A percentile compares a stretch with the other conserved stretches of the same genome.
These are phyloP conservation scores for Teunomyces gatunensis DNA, from an alignment of 805 yeast genomes.

Conservation along the genomic window DNA sequence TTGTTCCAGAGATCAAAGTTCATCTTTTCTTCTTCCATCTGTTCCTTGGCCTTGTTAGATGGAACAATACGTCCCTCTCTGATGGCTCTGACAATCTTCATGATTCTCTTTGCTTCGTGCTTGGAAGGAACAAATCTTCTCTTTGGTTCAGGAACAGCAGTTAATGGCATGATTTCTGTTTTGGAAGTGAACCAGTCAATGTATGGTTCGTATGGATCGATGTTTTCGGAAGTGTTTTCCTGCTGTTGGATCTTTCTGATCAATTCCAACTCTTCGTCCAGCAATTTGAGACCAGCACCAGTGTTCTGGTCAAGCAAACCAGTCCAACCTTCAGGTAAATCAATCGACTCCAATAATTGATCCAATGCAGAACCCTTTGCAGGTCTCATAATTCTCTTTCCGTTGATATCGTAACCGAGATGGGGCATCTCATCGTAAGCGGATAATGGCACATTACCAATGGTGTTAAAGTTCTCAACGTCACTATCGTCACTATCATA, in stretches of 20 bases:
- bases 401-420: constrained; percentile 94
- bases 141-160: constrained; percentile 95
- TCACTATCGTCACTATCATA: constrained; percentile 95
- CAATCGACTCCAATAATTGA: constrained; percentile 83
- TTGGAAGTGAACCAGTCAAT: constrained; percentile 94
- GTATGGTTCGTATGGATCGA: constrained; percentile 89
- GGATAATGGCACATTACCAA: constrained; percentile 88
- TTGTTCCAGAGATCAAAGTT: constrained; percentile 85
- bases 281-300: constrained; percentile 78
- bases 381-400: constrained; percentile 98
- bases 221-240: constrained; percentile 73
- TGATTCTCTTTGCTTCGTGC: constrained; percentile 92
- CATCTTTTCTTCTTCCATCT: constrained; percentile 50
- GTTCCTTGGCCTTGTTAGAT: constrained; percentile 54
- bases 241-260: constrained; percentile 82
- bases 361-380: constrained; percentile 96
- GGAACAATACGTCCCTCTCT: constrained; percentile 93
- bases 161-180: constrained; percentile 83
- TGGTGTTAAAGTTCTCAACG: constrained; percentile 73
- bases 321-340: constrained; percentile 98
- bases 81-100: constrained; percentile 95
- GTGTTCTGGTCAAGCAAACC: constrained; percentile 89
- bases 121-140: constrained; percentile 95
- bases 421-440: constrained; percentile 98
- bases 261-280: constrained; percentile 84